Conservation (phyloP, 202 grass and related monocot species). For the Zoysia matrella region DNA sequence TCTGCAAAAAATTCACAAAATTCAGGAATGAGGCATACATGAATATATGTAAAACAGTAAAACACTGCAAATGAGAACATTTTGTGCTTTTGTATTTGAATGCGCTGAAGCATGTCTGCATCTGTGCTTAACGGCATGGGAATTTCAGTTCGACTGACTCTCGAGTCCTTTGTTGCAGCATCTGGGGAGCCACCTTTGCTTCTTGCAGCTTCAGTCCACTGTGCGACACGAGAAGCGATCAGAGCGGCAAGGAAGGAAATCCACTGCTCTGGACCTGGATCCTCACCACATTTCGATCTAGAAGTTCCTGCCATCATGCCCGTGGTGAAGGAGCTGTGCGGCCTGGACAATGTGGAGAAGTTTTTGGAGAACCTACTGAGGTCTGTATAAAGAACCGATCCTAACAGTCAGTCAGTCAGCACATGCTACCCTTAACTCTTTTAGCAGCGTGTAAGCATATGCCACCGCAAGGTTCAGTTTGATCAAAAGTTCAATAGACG, state of each 20-base stretch:
- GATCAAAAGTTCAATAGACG: not conserved
- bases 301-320: constrained; percentile 85
- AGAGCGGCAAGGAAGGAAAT: constrained; percentile 63
- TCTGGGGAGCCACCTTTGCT: constrained; percentile 94
- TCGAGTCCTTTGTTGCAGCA: constrained; percentile 52
- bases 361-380: constrained; percentile 57
- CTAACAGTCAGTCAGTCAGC: not conserved
- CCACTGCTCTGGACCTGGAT: constrained; percentile 26
- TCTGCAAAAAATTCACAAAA: not conserved
- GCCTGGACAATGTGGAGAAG: constrained; percentile 77
- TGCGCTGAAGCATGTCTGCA: not conserved
- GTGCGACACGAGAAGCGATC: constrained; percentile 76
- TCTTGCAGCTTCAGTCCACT: constrained; percentile 87
- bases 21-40: not conserved
- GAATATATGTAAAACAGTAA: not conserved
- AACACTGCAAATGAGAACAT: not conserved
- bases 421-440: not conserved
- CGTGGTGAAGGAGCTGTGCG: constrained; percentile 82
- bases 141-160: constrained; percentile 10
- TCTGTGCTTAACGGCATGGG: not conserved
- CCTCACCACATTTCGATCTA: constrained; percentile 58
- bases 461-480: not conserved
- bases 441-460: not conserved
- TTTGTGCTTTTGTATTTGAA: not conserved
- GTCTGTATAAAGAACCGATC: constrained; percentile 33